Evolutionary conservation across 2,329 filamentous ascomycete genomes (phyloP), one percentile per base, ranked within the genome.

Genomic region (Colletotrichum musae): DNA sequence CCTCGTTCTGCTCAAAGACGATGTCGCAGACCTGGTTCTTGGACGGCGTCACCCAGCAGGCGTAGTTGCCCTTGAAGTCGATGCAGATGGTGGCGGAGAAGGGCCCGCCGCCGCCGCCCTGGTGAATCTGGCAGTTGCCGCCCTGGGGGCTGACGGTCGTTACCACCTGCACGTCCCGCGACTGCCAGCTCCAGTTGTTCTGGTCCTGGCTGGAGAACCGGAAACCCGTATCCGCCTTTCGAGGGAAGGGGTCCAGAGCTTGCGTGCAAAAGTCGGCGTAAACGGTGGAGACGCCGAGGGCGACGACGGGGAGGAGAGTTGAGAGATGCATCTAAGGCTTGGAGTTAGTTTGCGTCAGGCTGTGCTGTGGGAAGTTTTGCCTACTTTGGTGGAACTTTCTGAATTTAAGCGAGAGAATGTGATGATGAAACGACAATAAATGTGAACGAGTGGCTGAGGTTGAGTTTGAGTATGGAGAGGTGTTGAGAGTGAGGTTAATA

Each of bases 11-110:
- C 36, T 65, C 56, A 24, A 60, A 59, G 9, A 65, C 62, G 13
- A 65, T 32, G 0, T 65, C 45, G 56, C 62, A 65, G 39, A 65
- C 48, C 5, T 60, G 45, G 62, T 65, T 60, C 36, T 60, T 45
- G 36, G 45, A 24, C 0, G 62, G 62, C 6, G 62, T 7, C 18
- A 16, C 24, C 62, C 62, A 65, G 26, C 62, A 65, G 47, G 54
- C 56, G 1, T 59, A 65, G 47, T 65, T 65, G 0, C 62, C 62
- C 2, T 53, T 21, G 10, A 59, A 65, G 15, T 65, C 62, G 36
- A 65, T 52, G 48, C 62, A 65, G 15, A 65, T 24, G 10, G 47
- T 61, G 13, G 54, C 54, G 13, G 62, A n/a, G n/a, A 47, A 65
- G 5, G 21, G 15, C 3, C 56, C 62, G 54, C 62, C 62, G 26